Evolutionary conservation across 257 asterid species (phyloP).

Genomic region (Solanum rostratum): DNA sequence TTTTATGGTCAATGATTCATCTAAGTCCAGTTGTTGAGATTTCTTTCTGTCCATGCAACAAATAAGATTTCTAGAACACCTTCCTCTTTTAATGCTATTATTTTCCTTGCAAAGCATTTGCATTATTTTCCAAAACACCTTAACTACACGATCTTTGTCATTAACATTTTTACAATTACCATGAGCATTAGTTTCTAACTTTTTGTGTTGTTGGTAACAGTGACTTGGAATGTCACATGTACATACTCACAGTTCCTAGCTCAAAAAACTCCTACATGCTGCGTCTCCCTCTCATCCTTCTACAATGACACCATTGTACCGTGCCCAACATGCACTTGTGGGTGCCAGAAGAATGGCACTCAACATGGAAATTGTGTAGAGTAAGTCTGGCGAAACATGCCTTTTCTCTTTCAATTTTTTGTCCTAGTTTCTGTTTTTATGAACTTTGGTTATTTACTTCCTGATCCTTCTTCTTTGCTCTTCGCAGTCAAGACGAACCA

Average conservation of each 20-base stretch:
- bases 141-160: background rate
- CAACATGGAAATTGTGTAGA: conserved; percentile 6
- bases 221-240: conserved; percentile 71
- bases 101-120: background rate
- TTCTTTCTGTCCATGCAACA: background rate
- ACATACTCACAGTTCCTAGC: conserved; percentile 17
- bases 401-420: background rate
- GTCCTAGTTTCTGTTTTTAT: background rate
- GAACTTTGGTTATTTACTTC: background rate
- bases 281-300: conserved; percentile 19
- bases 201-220: conserved; percentile 30
- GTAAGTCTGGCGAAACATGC: background rate
- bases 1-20: background rate
- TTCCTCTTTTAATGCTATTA: background rate
- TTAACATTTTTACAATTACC: background rate
- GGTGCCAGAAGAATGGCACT: conserved; percentile 13
- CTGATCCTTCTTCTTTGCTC: background rate
- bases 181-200: background rate
- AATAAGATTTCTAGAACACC: background rate
- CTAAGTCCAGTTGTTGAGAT: background rate
- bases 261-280: conserved; percentile 17
- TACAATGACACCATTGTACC: conserved; percentile 11
- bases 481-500: conserved; percentile 6
- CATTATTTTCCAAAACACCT: background rate
- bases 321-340: conserved; percentile 16